These are phyloP conservation scores for Dichomitus squalens DNA, from an alignment of 1,284 basidiomycete genomes.

Conservation along the genomic window DNA sequence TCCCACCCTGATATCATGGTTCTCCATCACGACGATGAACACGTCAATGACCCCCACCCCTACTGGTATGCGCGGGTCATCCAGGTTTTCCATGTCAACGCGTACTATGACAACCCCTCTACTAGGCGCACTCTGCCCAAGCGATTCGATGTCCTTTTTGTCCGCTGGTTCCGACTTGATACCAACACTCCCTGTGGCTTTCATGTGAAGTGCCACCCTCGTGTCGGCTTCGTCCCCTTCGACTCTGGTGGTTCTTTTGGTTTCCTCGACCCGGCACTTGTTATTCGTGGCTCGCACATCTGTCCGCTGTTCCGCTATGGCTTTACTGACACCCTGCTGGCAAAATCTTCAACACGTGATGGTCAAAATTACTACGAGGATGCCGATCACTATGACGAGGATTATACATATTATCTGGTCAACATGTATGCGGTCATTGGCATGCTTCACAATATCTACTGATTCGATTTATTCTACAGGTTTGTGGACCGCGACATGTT, in stretches of 20 bases:
- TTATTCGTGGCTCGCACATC: conserved; percentile 33
- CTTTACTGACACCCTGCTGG: conserved; percentile 3
- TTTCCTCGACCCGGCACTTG: conserved; percentile 33
- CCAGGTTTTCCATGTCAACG: conserved; percentile 31
- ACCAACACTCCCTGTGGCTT: background rate
- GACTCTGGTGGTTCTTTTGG: conserved; percentile 28
- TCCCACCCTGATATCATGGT: conserved; percentile 34
- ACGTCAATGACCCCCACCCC: conserved; percentile 14
- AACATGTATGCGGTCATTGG: too few relatives aligned
- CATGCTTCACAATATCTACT: too few relatives aligned
- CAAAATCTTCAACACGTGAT: background rate
- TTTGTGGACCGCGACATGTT: conserved; percentile 11
- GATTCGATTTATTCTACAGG: background rate
- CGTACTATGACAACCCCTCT: background rate
- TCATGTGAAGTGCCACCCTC: background rate
- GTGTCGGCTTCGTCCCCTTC: background rate
- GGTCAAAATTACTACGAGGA: background rate
- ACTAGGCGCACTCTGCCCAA: background rate
- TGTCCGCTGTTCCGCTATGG: conserved; percentile 31
- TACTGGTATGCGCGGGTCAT: conserved; percentile 37
- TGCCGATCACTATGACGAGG: background rate
- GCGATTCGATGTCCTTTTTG: conserved; percentile 37
- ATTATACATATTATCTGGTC: conserved; percentile 3
- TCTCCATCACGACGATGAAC: conserved; percentile 9
- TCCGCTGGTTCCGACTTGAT: conserved; percentile 26